Evolutionary conservation across 371 early-diverging fungal genomes (phyloP).

Genomic region (Mucor racemosus): DNA sequence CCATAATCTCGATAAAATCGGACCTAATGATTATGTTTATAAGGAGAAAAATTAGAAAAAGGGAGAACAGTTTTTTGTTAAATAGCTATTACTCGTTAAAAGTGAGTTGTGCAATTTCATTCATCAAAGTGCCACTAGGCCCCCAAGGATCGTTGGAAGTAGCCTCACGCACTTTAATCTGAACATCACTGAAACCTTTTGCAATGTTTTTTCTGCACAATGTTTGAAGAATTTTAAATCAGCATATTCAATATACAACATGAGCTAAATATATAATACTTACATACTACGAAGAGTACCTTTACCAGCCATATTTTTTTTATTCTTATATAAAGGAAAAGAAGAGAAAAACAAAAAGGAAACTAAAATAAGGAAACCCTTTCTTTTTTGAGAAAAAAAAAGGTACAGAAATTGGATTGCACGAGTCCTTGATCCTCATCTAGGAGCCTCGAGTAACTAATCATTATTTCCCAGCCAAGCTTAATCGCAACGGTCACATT

Average conservation of each 20-base stretch:
- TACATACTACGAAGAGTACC: constrained; percentile 57
- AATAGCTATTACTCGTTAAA: constrained; percentile 71
- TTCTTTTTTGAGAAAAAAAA: neutral
- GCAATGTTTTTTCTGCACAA: constrained; percentile 87
- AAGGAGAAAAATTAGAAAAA: neutral
- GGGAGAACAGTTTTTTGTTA: neutral
- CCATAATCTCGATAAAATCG: constrained; percentile 93
- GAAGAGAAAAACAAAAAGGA: constrained; percentile 9
- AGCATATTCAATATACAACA: too few species aligned
- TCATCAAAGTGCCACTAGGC: constrained; percentile 80
- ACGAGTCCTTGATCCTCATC: constrained; percentile 14
- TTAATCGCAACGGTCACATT: neutral
- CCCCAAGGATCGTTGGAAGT: constrained; percentile 91
- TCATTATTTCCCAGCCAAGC: neutral
- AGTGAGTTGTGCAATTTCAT: constrained; percentile 85
- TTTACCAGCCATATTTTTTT: constrained; percentile 45
- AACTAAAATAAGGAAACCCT: too few species aligned
- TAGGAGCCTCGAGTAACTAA: neutral
- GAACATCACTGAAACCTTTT: constrained; percentile 93
- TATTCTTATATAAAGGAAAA: constrained; percentile 10
- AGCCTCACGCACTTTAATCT: constrained; percentile 90
- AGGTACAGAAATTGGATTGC: constrained; percentile 16
- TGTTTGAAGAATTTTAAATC: too few species aligned
- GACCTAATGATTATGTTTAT: constrained; percentile 50
- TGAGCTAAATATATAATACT: constrained; percentile 10